Percentiles rank a stretch among this genome's conserved stretches.
These are phyloP conservation scores for Candida manassasensis DNA, from an alignment of 805 yeast genomes.

Conservation along the genomic window DNA sequence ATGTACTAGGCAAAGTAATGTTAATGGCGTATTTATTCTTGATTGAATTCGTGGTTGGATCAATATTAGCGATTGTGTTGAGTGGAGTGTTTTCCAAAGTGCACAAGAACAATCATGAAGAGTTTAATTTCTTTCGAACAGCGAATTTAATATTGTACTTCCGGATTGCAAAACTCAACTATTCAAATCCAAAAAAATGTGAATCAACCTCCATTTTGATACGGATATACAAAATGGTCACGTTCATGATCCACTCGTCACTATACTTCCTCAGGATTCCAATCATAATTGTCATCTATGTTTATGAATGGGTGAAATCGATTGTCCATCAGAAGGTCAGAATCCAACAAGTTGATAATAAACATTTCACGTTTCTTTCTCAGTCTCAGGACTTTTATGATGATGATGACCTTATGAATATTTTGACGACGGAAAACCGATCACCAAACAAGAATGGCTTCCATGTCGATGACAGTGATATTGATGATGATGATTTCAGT, in stretches of 20 bases:
- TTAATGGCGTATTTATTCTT: conserved; percentile 49
- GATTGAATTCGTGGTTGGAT: conserved; percentile 50
- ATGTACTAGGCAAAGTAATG: conserved; percentile 42
- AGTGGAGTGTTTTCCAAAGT: conserved; percentile 37
- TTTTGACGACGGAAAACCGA: conserved; percentile 9
- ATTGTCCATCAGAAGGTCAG: conserved; percentile 14
- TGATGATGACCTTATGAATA: conserved; percentile 25
- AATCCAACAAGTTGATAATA: conserved; percentile 15
- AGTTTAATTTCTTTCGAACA: conserved; percentile 37
- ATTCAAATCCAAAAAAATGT: conserved; percentile 1
- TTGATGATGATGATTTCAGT: conserved; percentile 24
- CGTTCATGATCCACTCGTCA: conserved; percentile 5
- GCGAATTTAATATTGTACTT: conserved; percentile 35
- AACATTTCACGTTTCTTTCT: conserved; percentile 32
- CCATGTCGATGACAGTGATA: conserved; percentile 7
- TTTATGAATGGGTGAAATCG: conserved; percentile 26
- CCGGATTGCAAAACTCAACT: conserved; percentile 23
- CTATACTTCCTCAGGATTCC: conserved; percentile 34
- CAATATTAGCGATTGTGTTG: conserved; percentile 52
- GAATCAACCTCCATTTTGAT: background rate
- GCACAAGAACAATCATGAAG: conserved; percentile 30
- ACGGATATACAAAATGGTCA: conserved; percentile 7
- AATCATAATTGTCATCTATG: conserved; percentile 26
- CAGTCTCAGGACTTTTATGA: conserved; percentile 24
- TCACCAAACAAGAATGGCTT: conserved; percentile 7